These are phyloP conservation scores for Lenzites betulinus DNA, from an alignment of 768 basidiomycete genomes.

Conservation along the genomic window DNA sequence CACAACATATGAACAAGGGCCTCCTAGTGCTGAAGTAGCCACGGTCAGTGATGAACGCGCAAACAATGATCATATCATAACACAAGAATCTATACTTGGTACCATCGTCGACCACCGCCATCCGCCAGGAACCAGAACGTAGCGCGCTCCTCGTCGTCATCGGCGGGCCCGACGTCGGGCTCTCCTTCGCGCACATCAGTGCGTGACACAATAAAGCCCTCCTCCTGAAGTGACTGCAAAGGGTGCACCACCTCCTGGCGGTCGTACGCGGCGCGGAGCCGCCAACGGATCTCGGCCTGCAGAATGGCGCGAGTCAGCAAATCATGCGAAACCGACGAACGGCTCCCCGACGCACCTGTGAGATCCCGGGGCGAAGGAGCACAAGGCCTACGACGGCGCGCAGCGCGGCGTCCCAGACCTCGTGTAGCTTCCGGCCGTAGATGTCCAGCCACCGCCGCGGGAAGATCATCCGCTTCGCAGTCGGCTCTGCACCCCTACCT, in stretches of 20 bases:
- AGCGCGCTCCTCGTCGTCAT: conserved; percentile 52
- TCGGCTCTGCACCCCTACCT: neutral
- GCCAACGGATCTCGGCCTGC: conserved; percentile 72
- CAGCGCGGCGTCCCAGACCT: conserved; percentile 73
- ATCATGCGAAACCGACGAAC: neutral
- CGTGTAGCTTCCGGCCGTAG: conserved; percentile 56
- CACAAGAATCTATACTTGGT: conserved; percentile 47
- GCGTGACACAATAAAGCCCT: conserved; percentile 48
- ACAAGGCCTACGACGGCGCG: conserved; percentile 68
- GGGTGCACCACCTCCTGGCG: conserved; percentile 72
- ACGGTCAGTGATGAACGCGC: neutral
- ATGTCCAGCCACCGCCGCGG: conserved; percentile 82
- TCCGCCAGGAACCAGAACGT: conserved; percentile 56
- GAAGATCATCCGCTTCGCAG: conserved; percentile 43
- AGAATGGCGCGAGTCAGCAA: conserved; percentile 9
- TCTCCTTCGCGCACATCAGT: conserved; percentile 21
- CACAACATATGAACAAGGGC: no score
- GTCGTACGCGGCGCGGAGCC: conserved; percentile 72
- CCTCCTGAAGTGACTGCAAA: conserved; percentile 52
- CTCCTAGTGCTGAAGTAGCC: neutral
- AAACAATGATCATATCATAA: neutral
- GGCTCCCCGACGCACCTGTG: conserved; percentile 48
- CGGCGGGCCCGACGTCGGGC: conserved; percentile 38
- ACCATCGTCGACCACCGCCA: conserved; percentile 61
- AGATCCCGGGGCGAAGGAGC: conserved; percentile 71